Percentiles rank a stretch among this genome's conserved stretches.
Conservation (phyloP, 805 yeast genomes). For the Metschnikowia matae region DNA sequence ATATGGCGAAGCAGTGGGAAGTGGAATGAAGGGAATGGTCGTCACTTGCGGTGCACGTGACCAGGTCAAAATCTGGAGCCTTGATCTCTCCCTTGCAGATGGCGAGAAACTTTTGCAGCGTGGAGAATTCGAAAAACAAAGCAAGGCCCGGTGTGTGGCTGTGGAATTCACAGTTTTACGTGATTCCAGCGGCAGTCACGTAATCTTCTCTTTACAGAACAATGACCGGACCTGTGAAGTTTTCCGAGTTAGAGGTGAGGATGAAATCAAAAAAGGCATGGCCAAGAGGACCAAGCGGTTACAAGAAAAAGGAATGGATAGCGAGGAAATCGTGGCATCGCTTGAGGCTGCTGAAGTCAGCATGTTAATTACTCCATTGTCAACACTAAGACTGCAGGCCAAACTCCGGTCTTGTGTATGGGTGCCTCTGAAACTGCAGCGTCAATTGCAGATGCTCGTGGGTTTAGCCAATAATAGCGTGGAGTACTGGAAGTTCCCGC, state of each 20-base stretch:
- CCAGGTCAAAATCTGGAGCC: conserved; percentile 77
- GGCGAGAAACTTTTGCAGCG: conserved; percentile 46
- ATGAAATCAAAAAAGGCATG: conserved; percentile 75
- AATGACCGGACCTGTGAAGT: conserved; percentile 77
- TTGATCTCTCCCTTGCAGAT: conserved; percentile 54
- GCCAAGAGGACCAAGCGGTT: conserved; percentile 75
- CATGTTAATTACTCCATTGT: conserved; percentile 64
- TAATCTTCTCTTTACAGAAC: conserved; percentile 68
- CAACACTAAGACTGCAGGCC: conserved; percentile 58
- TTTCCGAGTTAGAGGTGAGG: conserved; percentile 68
- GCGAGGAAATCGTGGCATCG: conserved; percentile 50
- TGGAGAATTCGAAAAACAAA: conserved; percentile 71
- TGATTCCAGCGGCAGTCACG: conserved; percentile 30
- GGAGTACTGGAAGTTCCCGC: conserved; percentile 57
- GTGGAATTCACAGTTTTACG: conserved; percentile 44
- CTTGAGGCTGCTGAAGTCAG: conserved; percentile 46
- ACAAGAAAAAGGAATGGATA: conserved; percentile 59
- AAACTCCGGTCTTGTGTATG: conserved; percentile 68
- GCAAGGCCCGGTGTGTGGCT: conserved; percentile 65
- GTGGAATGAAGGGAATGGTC: conserved; percentile 32
- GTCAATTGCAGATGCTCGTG: conserved; percentile 54
- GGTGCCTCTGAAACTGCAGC: conserved; percentile 44
- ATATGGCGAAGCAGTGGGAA: not conserved
- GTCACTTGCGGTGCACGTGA: conserved; percentile 78
- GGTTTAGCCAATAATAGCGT: conserved; percentile 72